phyloP scores from a whole-genome alignment of 352 stramenopile species.

The Phytophthora sp. region DNA sequence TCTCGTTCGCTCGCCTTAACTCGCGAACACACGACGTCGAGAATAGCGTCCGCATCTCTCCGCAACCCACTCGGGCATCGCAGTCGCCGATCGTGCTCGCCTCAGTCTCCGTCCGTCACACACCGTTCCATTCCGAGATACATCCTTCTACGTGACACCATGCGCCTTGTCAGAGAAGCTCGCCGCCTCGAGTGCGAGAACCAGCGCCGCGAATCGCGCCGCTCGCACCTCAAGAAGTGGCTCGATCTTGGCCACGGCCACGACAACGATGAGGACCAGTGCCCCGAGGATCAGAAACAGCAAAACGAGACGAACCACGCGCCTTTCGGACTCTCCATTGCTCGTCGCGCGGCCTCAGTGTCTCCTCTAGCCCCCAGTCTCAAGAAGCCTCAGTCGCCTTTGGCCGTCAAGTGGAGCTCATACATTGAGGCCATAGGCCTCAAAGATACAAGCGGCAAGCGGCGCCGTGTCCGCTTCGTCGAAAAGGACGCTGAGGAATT shows the following conservation, averaged over 20 bases:
- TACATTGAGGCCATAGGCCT: conserved; percentile 60
- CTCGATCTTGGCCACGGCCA: conserved; percentile 29
- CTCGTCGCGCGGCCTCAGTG: conserved; percentile 18
- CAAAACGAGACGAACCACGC: conserved; percentile 12
- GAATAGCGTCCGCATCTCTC: conserved; percentile 18
- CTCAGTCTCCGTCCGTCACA: not conserved
- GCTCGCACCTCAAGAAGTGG: conserved; percentile 42
- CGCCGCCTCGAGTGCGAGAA: conserved; percentile 42
- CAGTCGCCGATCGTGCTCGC: conserved; percentile 20
- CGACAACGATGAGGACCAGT: conserved; percentile 9
- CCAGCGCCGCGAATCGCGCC: conserved; percentile 34
- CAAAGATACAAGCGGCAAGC: conserved; percentile 39
- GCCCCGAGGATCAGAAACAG: conserved; percentile 21
- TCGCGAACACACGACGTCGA: conserved; percentile 10
- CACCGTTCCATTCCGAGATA: not conserved
- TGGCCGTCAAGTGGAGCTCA: conserved; percentile 60
- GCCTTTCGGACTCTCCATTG: conserved; percentile 13
- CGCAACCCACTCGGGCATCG: conserved; percentile 11
- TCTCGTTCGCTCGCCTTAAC: not conserved
- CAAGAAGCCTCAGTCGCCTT: conserved; percentile 54
- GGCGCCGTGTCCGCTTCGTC: conserved; percentile 61
- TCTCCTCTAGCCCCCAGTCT: conserved; percentile 54
- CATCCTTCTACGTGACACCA: not conserved
- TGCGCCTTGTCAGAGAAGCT: conserved; percentile 44
- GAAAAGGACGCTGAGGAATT: conserved; percentile 42